Percentiles rank a stretch among this genome's conserved stretches.
Conservation (phyloP, 176 grass and related monocot genomes). For the Aegilops speltoides region DNA sequence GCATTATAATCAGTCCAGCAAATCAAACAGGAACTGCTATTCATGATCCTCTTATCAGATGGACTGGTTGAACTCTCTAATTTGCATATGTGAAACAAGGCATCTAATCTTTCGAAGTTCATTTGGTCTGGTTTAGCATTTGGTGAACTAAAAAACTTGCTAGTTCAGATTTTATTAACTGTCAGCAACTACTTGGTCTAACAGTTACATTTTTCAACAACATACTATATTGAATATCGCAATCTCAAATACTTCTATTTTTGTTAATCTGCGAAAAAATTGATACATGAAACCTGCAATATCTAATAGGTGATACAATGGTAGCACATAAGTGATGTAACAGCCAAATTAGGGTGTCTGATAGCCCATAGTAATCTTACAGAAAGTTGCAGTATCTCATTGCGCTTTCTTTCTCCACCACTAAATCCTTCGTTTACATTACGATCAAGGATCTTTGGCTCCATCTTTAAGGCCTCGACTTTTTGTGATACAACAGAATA, state of each 20-base stretch:
- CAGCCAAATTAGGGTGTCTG: background rate
- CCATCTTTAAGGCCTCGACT: constrained; percentile 74
- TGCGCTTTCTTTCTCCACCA: constrained; percentile 95
- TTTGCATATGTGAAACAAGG: background rate
- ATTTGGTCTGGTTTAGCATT: constrained; percentile 2
- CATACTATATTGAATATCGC: constrained; percentile 9
- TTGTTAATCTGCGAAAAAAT: background rate
- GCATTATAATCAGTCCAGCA: background rate
- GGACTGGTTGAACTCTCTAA: background rate
- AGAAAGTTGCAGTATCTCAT: constrained; percentile 96
- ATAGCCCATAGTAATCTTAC: constrained; percentile 46
- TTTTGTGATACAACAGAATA: constrained; percentile 68
- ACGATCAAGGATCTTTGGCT: constrained; percentile 75
- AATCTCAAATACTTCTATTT: background rate
- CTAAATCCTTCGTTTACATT: constrained; percentile 99
- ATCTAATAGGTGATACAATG: background rate
- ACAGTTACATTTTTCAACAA: constrained; percentile 3
- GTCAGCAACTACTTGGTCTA: background rate
- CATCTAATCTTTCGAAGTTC: background rate
- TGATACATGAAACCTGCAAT: background rate
- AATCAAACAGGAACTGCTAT: background rate
- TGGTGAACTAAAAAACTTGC: background rate
- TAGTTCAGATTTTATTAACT: background rate
- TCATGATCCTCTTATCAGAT: background rate
- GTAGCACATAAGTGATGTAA: background rate